These are phyloP conservation scores for Fusarium temperatum DNA, from an alignment of 2,329 filamentous ascomycete species.

Conservation along the genomic window DNA sequence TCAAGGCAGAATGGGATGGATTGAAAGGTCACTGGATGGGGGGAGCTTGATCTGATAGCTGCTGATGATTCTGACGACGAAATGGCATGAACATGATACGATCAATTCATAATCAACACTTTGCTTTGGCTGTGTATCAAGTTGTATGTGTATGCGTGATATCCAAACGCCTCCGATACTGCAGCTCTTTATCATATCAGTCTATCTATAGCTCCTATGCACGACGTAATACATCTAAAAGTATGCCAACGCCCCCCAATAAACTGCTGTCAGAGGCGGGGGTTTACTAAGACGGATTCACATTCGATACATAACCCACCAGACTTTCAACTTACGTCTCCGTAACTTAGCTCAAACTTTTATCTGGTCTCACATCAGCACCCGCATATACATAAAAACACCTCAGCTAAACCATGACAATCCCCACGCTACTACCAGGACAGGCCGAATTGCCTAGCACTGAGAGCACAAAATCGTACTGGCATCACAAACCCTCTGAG, in stretches of 20 bases:
- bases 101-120: slow-evolving; percentile 37
- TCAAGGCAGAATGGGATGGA: slow-evolving; percentile 12
- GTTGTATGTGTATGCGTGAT: not conserved
- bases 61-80: slow-evolving; percentile 45
- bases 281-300: not conserved
- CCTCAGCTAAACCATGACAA: slow-evolving; percentile 43
- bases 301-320: not conserved
- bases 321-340: not conserved
- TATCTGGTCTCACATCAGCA: not conserved
- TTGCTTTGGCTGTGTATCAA: not conserved
- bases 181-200: not conserved
- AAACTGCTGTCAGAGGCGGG: slow-evolving; percentile 11
- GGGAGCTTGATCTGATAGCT: slow-evolving; percentile 40
- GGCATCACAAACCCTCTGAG: slow-evolving; percentile 74
- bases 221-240: slow-evolving; percentile 1
- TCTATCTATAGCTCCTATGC: not conserved
- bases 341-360: not conserved
- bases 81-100: slow-evolving; percentile 49
- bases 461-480: slow-evolving; percentile 73
- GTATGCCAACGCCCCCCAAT: not conserved
- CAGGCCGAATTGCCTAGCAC: slow-evolving; percentile 67
- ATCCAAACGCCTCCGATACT: not conserved
- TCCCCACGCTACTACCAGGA: slow-evolving; percentile 41
- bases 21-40: slow-evolving; percentile 18
- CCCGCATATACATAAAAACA: not conserved